These are phyloP conservation scores for Nyctanthes arbortristis DNA, from an alignment of 257 asterid species.

Conservation along the genomic window DNA sequence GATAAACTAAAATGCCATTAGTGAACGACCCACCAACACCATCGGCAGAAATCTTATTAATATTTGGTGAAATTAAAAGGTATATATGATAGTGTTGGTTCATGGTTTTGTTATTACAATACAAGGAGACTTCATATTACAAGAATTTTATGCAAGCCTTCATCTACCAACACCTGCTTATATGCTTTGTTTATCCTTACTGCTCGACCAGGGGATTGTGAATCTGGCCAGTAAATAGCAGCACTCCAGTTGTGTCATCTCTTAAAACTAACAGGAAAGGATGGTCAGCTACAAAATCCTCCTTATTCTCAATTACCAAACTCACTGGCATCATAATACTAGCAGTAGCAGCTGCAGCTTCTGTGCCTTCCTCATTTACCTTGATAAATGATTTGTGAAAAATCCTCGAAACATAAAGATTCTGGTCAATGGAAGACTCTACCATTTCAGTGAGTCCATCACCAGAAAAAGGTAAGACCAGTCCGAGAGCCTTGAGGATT, in stretches of 20 bases:
- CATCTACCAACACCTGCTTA: too few relatives aligned
- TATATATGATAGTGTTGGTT: too few relatives aligned
- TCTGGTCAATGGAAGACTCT: too few relatives aligned
- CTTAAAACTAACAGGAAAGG: conserved; percentile 38
- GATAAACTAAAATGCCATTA: conserved; percentile 46
- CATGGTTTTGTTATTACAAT: too few relatives aligned
- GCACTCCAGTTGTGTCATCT: conserved; percentile 38
- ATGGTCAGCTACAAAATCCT: conserved; percentile 38
- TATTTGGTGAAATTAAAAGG: too few relatives aligned
- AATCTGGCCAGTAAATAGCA: conserved; percentile 35
- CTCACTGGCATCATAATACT: neutral
- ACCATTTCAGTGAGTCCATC: too few relatives aligned
- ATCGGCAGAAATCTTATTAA: conserved; percentile 38
- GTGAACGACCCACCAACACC: conserved; percentile 41
- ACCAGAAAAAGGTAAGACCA: conserved; percentile 38
- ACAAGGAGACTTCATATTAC: too few relatives aligned
- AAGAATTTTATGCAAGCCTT: too few relatives aligned
- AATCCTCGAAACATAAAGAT: too few relatives aligned
- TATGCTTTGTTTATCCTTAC: too few relatives aligned
- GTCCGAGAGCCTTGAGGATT: conserved; percentile 32
- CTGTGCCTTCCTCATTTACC: too few relatives aligned
- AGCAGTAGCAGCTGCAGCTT: conserved; percentile 44
- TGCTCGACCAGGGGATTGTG: conserved; percentile 35
- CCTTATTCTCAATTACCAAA: neutral
- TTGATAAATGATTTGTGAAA: too few relatives aligned